A percentile compares a stretch with the other conserved stretches of the same genome.
Evolutionary conservation across 352 stramenopile species (phyloP).

Genomic region (Pythium periplocum): DNA sequence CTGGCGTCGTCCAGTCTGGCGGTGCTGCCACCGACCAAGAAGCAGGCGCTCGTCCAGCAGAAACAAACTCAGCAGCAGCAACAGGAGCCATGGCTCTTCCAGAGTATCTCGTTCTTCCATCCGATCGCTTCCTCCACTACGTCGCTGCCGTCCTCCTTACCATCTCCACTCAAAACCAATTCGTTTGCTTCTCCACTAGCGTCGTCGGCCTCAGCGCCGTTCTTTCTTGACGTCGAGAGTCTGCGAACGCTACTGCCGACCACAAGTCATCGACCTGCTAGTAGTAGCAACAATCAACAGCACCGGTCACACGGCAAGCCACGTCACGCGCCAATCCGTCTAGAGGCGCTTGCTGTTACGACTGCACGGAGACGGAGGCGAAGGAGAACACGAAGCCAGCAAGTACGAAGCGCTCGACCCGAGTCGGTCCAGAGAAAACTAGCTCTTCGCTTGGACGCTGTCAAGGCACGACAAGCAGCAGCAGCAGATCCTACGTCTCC

Average conservation of each 20-base stretch:
- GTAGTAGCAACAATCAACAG: constrained; percentile 8
- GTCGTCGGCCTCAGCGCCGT: constrained; percentile 22
- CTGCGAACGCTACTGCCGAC: constrained; percentile 52
- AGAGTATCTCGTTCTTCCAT: constrained; percentile 42
- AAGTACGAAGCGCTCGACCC: constrained; percentile 9
- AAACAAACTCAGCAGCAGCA: constrained; percentile 13
- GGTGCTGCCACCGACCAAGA: constrained; percentile 13
- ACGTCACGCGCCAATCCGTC: constrained; percentile 19
- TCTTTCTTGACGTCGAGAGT: constrained; percentile 64
- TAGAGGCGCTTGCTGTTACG: constrained; percentile 35
- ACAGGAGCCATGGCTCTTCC: constrained; percentile 68
- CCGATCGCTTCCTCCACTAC: not conserved
- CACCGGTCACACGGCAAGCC: constrained; percentile 8
- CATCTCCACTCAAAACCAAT: not conserved
- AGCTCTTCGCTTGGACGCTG: constrained; percentile 35
- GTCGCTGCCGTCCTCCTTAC: constrained; percentile 1
- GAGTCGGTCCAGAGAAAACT: constrained; percentile 33
- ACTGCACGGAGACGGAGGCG: constrained; percentile 3
- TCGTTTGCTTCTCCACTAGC: not conserved
- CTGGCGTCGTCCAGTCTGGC: not conserved
- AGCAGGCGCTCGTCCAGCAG: constrained; percentile 19
- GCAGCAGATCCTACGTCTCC: no score
- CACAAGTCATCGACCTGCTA: constrained; percentile 14
- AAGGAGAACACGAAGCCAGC: constrained; percentile 2
- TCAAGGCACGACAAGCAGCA: constrained; percentile 21